phyloP scores from a whole-genome alignment of 495 filamentous ascomycete species.

The Podospora bellae-mahoneyi region DNA sequence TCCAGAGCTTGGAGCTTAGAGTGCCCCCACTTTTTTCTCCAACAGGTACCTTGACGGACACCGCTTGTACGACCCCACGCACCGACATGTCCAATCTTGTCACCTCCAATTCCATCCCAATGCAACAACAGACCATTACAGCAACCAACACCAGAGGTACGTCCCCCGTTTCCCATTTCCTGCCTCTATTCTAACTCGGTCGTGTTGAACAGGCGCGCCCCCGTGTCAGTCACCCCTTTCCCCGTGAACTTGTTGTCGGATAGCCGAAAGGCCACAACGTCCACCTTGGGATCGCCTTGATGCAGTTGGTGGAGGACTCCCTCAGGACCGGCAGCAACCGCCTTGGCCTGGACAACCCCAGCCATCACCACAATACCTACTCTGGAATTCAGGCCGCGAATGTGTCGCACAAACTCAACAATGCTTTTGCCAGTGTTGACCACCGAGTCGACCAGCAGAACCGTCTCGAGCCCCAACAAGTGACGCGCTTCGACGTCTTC shows the following conservation, averaged over 20 bases:
- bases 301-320: neutral
- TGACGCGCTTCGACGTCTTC: constrained; percentile 46
- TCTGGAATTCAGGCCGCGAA: constrained; percentile 40
- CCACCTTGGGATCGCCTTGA: constrained; percentile 25
- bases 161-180: neutral
- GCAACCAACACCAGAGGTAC: neutral
- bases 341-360: constrained; percentile 52
- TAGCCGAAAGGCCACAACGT: constrained; percentile 50
- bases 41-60: too few relatives aligned
- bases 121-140: neutral
- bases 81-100: too few relatives aligned
- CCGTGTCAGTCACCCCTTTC: constrained; percentile 53
- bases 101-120: neutral
- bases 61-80: too few relatives aligned
- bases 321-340: constrained; percentile 19
- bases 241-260: constrained; percentile 57
- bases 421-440: constrained; percentile 56
- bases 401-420: constrained; percentile 50
- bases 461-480: constrained; percentile 38
- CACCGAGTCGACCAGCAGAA: constrained; percentile 62
- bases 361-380: constrained; percentile 56
- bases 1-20: too few relatives aligned
- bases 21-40: too few relatives aligned
- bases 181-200: constrained; percentile 21
- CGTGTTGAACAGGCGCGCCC: constrained; percentile 60